Base-by-base conservation (phyloP, 176 grass and related monocot species). In the Echinochloa phyllopogon region DNA sequence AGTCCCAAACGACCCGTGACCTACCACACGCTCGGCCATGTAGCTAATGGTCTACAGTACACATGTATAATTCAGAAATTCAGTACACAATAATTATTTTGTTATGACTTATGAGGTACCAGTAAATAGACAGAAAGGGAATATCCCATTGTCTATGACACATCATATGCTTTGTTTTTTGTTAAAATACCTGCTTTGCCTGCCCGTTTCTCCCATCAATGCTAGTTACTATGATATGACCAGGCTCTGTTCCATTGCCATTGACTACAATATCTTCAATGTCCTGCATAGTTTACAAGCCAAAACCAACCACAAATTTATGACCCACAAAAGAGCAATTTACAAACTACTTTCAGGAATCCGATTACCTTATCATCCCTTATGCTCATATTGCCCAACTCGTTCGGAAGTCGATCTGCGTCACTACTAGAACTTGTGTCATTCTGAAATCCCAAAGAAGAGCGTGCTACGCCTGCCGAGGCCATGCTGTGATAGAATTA, bases 181-280 rank as follows among this genome's bases (percentile, higher is more conserved):
- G 63, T 74, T 38, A 12, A 17, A 47, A 40, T 93, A 98, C 95
- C 90, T 95, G 92, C 62, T 93, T 98, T 58, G 87, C 78, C 75
- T 98, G 95, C 27, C 92, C 92, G 72, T 93, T 93, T 92, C 86
- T 87, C 47, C 92, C 95, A 74, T 90, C 87, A 42, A 98, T 95
- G 69, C 79, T 95, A 38, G 95, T 98, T 21, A 95, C 95, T 72
- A 98, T 98, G 71, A 98, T 89, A 86, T 98, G 92, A 58, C 95
- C 92, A 44, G 92, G 87, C 76, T 98, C 95, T 6, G 91, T 88
- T 17, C 93, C 95, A 82, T 93, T 95, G 36, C 95, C 95, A 84
- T 90, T 82, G 74, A 98, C 82, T 43, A 98, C 89, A 41, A 92
- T 93, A 79, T 94, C 95, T 56, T 95, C 95, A 17, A 82, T 66